phyloP scores from a whole-genome alignment of 2,329 filamentous ascomycete species.

The Cladosporium colombiae region DNA sequence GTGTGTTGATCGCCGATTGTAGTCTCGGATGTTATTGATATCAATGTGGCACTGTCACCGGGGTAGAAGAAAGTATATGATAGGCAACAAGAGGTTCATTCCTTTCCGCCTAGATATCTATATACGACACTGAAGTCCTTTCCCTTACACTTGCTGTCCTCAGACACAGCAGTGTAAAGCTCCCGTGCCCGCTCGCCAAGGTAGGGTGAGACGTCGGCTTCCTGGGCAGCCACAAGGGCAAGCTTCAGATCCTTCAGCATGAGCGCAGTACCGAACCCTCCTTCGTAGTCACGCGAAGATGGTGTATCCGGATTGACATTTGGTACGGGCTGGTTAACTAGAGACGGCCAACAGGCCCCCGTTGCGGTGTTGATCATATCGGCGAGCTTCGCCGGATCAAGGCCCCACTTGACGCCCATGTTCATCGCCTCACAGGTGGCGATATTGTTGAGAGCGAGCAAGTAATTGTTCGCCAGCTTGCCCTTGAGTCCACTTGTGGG shows the following conservation, averaged over 20 bases:
- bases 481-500: slow-evolving; percentile 85
- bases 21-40: not conserved
- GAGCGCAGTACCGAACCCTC: slow-evolving; percentile 53
- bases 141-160: slow-evolving; percentile 47
- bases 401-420: slow-evolving; percentile 63
- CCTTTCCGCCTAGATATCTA: slow-evolving; percentile 50
- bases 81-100: slow-evolving; percentile 23
- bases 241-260: slow-evolving; percentile 54
- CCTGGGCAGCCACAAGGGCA: slow-evolving; percentile 49
- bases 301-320: slow-evolving; percentile 78
- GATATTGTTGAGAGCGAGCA: slow-evolving; percentile 90
- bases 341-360: slow-evolving; percentile 93
- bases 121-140: slow-evolving; percentile 55
- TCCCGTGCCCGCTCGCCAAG: slow-evolving; percentile 48
- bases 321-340: slow-evolving; percentile 91
- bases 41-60: no score
- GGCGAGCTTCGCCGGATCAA: slow-evolving; percentile 68
- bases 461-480: slow-evolving; percentile 96
- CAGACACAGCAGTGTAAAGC: slow-evolving; percentile 49
- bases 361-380: slow-evolving; percentile 91
- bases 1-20: no score
- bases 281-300: slow-evolving; percentile 68
- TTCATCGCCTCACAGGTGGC: slow-evolving; percentile 68
- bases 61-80: no score
- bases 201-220: slow-evolving; percentile 46